Percentiles rank a stretch among this genome's conserved stretches.
Conservation (phyloP, 2,329 filamentous ascomycete genomes). For the Nemania bipapillata region DNA sequence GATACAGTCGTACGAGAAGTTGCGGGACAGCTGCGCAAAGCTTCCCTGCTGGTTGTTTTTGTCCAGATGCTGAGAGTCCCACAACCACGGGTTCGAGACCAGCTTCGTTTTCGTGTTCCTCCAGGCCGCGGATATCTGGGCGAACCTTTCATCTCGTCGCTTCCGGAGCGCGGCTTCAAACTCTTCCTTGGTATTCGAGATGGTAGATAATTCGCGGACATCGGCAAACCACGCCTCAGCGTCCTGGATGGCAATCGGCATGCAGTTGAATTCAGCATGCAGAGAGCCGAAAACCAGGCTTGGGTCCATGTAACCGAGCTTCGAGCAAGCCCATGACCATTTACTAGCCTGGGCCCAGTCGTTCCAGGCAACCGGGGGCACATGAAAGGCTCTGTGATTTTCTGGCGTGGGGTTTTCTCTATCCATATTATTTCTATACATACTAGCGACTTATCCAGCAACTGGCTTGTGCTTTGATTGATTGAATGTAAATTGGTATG, state of each 20-base stretch:
- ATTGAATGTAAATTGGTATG: background rate
- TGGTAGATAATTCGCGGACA: background rate
- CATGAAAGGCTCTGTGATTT: background rate
- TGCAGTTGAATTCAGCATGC: slow-evolving; percentile 23
- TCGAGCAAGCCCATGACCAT: slow-evolving; percentile 8
- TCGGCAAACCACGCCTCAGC: slow-evolving; percentile 14
- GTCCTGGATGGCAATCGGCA: slow-evolving; percentile 25
- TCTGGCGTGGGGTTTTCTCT: slow-evolving; percentile 4
- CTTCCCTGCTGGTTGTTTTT: background rate
- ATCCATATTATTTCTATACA: too few species aligned
- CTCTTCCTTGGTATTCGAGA: slow-evolving; percentile 14
- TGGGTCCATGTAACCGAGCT: slow-evolving; percentile 5
- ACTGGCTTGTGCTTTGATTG: background rate
- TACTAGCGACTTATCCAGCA: background rate
- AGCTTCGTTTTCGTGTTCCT: background rate
- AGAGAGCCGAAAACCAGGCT: slow-evolving; percentile 16
- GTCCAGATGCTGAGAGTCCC: background rate
- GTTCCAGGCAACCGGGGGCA: background rate
- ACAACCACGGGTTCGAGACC: background rate
- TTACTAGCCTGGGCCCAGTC: too few species aligned
- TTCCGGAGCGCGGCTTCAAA: slow-evolving; percentile 12
- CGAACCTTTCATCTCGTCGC: slow-evolving; percentile 25
- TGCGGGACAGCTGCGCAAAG: background rate
- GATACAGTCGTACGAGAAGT: slow-evolving; percentile 28
- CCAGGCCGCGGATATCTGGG: slow-evolving; percentile 10